Conservation (phyloP, 768 basidiomycete species). For the Auricularia auricula-judae region DNA sequence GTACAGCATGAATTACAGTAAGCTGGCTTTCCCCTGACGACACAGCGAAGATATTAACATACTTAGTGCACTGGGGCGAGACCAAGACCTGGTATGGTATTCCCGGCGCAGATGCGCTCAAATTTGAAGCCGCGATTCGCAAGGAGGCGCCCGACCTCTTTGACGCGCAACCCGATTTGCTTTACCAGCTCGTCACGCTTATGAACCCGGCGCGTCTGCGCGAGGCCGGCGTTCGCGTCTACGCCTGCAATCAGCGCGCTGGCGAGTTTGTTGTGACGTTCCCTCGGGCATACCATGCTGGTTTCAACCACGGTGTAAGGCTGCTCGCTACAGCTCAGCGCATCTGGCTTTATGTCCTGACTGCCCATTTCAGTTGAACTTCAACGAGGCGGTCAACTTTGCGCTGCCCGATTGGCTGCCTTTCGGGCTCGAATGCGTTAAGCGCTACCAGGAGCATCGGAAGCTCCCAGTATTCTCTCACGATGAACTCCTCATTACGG, state of each 20-base stretch:
- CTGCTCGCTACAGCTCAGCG: not conserved
- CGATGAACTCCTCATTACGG: constrained; percentile 93
- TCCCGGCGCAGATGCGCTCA: constrained; percentile 88
- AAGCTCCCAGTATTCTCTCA: constrained; percentile 98
- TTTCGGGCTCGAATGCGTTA: constrained; percentile 77
- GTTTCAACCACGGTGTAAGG: constrained; percentile 95
- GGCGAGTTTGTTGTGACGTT: constrained; percentile 97
- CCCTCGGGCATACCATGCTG: constrained; percentile 95
- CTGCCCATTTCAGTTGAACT: constrained; percentile 59
- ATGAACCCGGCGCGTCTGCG: constrained; percentile 88
- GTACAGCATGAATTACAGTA: constrained; percentile 89
- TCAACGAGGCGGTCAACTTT: constrained; percentile 99
- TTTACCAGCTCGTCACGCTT: constrained; percentile 94
- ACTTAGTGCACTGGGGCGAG: constrained; percentile 95
- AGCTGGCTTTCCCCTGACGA: constrained; percentile 9
- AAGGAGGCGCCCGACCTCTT: constrained; percentile 95
- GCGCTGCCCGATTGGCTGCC: constrained; percentile 93
- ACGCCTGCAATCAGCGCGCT: constrained; percentile 90
- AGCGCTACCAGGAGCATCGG: constrained; percentile 78
- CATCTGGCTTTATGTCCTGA: not conserved
- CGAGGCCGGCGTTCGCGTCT: constrained; percentile 84
- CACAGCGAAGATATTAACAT: constrained; percentile 10
- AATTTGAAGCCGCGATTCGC: constrained; percentile 93
- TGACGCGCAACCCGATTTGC: constrained; percentile 91
- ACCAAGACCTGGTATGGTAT: constrained; percentile 99